Evolutionary conservation across 2,329 filamentous ascomycete genomes (phyloP).

Genomic region (Pyricularia sp.): DNA sequence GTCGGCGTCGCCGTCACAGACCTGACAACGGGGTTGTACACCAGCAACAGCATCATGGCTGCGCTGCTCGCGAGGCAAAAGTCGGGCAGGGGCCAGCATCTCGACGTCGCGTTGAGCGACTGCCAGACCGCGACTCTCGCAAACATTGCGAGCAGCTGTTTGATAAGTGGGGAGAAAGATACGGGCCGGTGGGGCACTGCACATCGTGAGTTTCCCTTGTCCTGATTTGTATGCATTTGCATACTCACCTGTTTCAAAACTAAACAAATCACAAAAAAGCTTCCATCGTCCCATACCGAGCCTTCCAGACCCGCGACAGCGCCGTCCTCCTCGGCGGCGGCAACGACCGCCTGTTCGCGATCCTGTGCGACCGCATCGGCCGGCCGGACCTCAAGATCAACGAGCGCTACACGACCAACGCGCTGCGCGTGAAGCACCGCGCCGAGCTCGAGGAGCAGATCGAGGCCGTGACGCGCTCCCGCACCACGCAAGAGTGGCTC

Average conservation of each 20-base stretch:
- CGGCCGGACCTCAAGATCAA: slow-evolving; percentile 47
- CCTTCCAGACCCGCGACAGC: slow-evolving; percentile 63
- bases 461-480: slow-evolving; percentile 58
- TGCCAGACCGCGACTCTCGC: slow-evolving; percentile 88
- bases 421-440: slow-evolving; percentile 55
- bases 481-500: slow-evolving; percentile 81
- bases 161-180: slow-evolving; percentile 81
- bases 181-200: slow-evolving; percentile 90
- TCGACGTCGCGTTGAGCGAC: slow-evolving; percentile 83
- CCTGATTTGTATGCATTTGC: not conserved
- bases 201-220: slow-evolving; percentile 50
- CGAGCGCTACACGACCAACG: slow-evolving; percentile 46
- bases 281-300: slow-evolving; percentile 92
- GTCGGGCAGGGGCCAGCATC: slow-evolving; percentile 75
- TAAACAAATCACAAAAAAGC: slow-evolving; percentile 32
- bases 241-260: not conserved
- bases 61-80: slow-evolving; percentile 64
- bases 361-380: slow-evolving; percentile 47
- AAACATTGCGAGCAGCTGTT: slow-evolving; percentile 87
- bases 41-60: slow-evolving; percentile 90
- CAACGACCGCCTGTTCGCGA: slow-evolving; percentile 57
- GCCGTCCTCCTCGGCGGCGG: slow-evolving; percentile 58
- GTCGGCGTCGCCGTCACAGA: slow-evolving; percentile 96
- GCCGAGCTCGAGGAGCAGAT: slow-evolving; percentile 65
- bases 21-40: slow-evolving; percentile 87